Percentiles rank a stretch among this genome's conserved stretches.
Evolutionary conservation across 495 filamentous ascomycete species (phyloP).

Genomic region (Cercophora samala): DNA sequence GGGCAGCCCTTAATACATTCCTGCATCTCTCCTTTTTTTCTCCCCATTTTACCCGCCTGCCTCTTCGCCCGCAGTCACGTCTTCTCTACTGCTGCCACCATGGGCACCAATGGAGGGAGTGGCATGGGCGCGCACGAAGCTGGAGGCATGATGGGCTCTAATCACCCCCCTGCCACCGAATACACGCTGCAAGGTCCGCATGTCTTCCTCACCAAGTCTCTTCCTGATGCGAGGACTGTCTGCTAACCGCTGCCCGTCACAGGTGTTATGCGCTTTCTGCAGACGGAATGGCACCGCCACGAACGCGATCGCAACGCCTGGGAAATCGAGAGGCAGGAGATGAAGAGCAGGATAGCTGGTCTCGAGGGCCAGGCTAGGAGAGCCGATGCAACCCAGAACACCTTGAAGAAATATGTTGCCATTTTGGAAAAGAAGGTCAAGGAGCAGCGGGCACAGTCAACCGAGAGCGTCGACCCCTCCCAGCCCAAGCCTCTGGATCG

Average conservation of each 20-base stretch:
- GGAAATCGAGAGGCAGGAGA: slow-evolving; percentile 98
- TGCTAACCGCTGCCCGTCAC: slow-evolving; percentile 17
- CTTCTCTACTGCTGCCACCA: slow-evolving; percentile 59
- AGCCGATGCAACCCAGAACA: slow-evolving; percentile 80
- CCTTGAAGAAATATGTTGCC: slow-evolving; percentile 79
- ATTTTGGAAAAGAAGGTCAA: slow-evolving; percentile 89
- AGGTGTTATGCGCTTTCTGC: slow-evolving; percentile 99
- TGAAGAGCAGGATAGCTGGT: slow-evolving; percentile 97
- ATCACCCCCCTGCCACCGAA: slow-evolving; percentile 83
- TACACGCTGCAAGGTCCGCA: slow-evolving; percentile 90
- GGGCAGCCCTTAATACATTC: slow-evolving; percentile 8
- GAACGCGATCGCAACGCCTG: slow-evolving; percentile 97
- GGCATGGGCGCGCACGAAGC: slow-evolving; percentile 48
- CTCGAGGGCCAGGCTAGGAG: slow-evolving; percentile 85
- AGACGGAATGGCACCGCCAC: slow-evolving; percentile 98
- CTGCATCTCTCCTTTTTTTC: not conserved
- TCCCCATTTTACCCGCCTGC: slow-evolving; percentile 10
- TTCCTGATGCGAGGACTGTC: not conserved
- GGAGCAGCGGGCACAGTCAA: slow-evolving; percentile 55
- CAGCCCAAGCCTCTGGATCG: slow-evolving; percentile 45
- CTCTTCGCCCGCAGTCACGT: slow-evolving; percentile 38
- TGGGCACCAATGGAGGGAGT: slow-evolving; percentile 63
- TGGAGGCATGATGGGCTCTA: slow-evolving; percentile 34
- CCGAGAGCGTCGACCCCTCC: slow-evolving; percentile 21
- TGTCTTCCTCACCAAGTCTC: not conserved